A percentile compares a stretch with the other conserved stretches of the same genome.
Conservation (phyloP, 306 rosid genomes). For the Lathyrus tuberosus region DNA sequence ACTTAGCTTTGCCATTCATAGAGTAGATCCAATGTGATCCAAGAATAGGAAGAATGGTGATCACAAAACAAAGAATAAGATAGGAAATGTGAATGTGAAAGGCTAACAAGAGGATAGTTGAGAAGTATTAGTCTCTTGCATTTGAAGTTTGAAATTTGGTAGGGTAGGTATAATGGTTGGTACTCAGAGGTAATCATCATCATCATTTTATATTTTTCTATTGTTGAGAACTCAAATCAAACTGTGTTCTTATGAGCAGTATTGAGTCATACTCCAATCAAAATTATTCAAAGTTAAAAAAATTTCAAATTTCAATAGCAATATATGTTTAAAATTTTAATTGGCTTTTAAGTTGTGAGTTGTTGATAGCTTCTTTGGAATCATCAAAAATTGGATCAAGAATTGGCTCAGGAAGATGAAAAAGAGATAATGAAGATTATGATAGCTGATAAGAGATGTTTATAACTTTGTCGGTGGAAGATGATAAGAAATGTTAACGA, state of each 20-base stretch:
- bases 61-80: slow-evolving; percentile 42
- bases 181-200: slow-evolving; percentile 43
- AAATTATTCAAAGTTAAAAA: too few species aligned
- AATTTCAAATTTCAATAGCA: neutral
- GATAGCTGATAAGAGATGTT: too few species aligned
- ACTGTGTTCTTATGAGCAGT: slow-evolving; percentile 21
- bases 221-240: slow-evolving; percentile 44
- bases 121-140: slow-evolving; percentile 68
- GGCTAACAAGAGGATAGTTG: slow-evolving; percentile 44
- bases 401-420: slow-evolving; percentile 49
- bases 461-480: too few species aligned
- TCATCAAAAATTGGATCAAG: too few species aligned
- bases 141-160: slow-evolving; percentile 63
- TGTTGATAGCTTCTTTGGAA: slow-evolving; percentile 49
- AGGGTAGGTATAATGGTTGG: slow-evolving; percentile 57
- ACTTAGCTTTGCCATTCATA: slow-evolving; percentile 58
- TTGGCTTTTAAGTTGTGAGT: slow-evolving; percentile 55
- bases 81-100: slow-evolving; percentile 48
- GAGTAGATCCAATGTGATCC: slow-evolving; percentile 35
- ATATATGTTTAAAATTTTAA: slow-evolving; percentile 46
- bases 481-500: too few species aligned
- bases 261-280: neutral
- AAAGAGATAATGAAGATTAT: too few species aligned
- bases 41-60: slow-evolving; percentile 35
- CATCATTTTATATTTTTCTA: slow-evolving; percentile 33